phyloP scores from a whole-genome alignment of 1,284 basidiomycete genomes.

The Megacollybia platyphylla region DNA sequence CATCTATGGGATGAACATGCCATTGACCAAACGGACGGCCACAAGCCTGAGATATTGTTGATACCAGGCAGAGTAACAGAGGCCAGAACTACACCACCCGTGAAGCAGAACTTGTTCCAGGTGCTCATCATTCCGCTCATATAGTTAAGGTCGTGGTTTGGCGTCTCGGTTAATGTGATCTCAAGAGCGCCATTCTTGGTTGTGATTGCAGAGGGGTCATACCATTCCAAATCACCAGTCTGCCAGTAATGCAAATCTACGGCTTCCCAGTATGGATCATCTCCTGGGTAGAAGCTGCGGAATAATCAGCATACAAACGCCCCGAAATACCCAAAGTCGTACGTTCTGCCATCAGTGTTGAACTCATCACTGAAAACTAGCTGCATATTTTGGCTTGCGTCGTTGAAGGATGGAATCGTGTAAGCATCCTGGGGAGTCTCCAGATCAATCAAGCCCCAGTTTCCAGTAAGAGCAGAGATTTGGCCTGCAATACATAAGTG shows the following conservation, averaged over 20 bases:
- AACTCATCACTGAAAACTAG: conserved; percentile 71
- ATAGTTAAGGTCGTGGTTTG: conserved; percentile 38
- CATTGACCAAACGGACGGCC: conserved; percentile 65
- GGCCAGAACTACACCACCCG: conserved; percentile 45
- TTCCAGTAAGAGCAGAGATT: conserved; percentile 35
- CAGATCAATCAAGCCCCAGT: conserved; percentile 50
- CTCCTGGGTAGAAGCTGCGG: conserved; percentile 40
- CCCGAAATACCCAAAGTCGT: no score
- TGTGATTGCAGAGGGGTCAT: conserved; percentile 39
- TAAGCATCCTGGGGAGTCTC: conserved; percentile 50
- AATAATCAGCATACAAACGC: no score
- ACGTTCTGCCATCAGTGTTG: conserved; percentile 51
- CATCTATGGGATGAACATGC: conserved; percentile 23
- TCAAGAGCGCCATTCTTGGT: conserved; percentile 42
- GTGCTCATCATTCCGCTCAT: conserved; percentile 29
- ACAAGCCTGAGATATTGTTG: conserved; percentile 41
- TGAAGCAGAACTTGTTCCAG: conserved; percentile 58
- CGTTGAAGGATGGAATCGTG: conserved; percentile 32
- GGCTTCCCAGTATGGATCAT: conserved; percentile 60
- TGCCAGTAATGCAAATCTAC: conserved; percentile 27
- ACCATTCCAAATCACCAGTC: conserved; percentile 56
- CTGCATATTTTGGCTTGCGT: conserved; percentile 26
- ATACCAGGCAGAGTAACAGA: conserved; percentile 54
- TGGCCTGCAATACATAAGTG: conserved; percentile 11
- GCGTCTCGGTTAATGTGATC: conserved; percentile 32